A percentile compares a stretch with the other conserved stretches of the same genome.
phyloP scores from a whole-genome alignment of 768 basidiomycete species.

The Auricularia sp. region DNA sequence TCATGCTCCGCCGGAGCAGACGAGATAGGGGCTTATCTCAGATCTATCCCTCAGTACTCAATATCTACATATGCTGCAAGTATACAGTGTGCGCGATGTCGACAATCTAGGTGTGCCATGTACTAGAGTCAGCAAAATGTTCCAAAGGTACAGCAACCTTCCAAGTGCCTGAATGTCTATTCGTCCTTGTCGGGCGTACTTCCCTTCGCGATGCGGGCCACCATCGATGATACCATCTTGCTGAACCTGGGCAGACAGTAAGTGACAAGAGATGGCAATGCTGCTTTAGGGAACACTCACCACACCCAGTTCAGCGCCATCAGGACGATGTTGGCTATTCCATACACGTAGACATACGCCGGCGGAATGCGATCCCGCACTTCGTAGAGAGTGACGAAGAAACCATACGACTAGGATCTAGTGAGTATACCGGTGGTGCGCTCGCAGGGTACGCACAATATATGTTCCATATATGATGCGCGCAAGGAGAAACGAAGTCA shows the following conservation, averaged over 20 bases:
- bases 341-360: background rate
- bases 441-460: slow-evolving; percentile 15
- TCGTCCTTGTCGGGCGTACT: background rate
- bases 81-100: background rate
- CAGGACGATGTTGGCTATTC: background rate
- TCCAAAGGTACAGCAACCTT: no score
- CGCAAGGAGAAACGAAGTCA: slow-evolving; percentile 57
- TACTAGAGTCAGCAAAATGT: no score
- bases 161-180: background rate
- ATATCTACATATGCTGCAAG: background rate
- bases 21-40: background rate
- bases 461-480: slow-evolving; percentile 59
- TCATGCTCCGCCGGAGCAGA: background rate
- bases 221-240: background rate
- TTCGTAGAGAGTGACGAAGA: background rate
- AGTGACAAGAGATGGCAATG: background rate
- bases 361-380: background rate
- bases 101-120: no score
- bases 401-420: slow-evolving; percentile 3
- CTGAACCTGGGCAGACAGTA: background rate
- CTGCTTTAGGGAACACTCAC: background rate
- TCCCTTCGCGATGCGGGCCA: background rate
- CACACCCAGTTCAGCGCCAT: background rate
- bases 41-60: no score
- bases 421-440: background rate